phyloP scores from a whole-genome alignment of 2,329 filamentous ascomycete species.

The Didymella exigua region DNA sequence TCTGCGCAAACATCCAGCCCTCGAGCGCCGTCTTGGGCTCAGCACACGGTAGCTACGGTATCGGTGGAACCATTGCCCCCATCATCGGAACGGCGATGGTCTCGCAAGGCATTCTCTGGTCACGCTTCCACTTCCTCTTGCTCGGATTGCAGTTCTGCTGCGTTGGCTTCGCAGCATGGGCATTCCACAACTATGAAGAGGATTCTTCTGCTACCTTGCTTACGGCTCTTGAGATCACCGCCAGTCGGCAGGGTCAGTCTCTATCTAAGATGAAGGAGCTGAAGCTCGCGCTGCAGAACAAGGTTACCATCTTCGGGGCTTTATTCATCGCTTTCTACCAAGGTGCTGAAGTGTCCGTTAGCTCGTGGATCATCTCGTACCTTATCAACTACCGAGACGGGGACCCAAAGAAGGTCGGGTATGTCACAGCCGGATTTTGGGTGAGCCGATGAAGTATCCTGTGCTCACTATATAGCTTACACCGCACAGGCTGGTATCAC shows the following conservation, averaged over 20 bases:
- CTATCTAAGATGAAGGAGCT: constrained; percentile 55
- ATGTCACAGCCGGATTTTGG: constrained; percentile 75
- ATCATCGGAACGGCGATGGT: constrained; percentile 77
- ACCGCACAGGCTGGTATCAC: constrained; percentile 71
- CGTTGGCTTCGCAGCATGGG: constrained; percentile 65
- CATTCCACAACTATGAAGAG: constrained; percentile 72
- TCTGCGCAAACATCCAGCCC: constrained; percentile 59
- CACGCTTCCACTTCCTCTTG: constrained; percentile 72
- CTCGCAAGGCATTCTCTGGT: constrained; percentile 67
- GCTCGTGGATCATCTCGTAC: constrained; percentile 91
- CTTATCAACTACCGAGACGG: constrained; percentile 74
- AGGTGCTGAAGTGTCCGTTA: too few species aligned
- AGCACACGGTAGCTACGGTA: constrained; percentile 67
- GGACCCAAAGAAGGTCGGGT: constrained; percentile 73
- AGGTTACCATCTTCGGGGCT: constrained; percentile 72
- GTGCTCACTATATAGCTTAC: background rate
- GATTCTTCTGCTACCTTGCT: constrained; percentile 58
- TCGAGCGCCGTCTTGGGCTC: constrained; percentile 62
- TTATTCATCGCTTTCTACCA: constrained; percentile 86
- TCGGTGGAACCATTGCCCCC: constrained; percentile 64
- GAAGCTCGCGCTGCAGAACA: constrained; percentile 58
- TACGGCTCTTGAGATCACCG: constrained; percentile 51
- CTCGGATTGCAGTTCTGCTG: constrained; percentile 64
- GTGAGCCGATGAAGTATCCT: constrained; percentile 29
- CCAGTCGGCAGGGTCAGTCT: constrained; percentile 50